Conservation (phyloP, 2,329 filamentous ascomycete genomes). For the Verticillium klebahnii region DNA sequence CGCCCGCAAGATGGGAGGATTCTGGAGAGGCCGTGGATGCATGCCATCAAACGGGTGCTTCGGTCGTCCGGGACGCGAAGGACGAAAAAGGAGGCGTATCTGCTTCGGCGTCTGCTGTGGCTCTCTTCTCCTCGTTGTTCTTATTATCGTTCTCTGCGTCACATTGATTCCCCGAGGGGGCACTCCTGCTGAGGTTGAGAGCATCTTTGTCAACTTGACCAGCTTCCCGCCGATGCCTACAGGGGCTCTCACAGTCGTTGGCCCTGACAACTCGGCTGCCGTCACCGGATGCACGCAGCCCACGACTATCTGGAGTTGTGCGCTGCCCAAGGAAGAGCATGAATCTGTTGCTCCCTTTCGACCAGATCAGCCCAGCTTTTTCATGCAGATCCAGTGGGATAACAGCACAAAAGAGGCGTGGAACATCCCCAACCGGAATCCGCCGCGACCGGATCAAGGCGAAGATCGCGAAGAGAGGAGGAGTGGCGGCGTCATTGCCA, state of each 20-base stretch:
- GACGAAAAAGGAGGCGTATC: conserved; percentile 56
- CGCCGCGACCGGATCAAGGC: conserved; percentile 20
- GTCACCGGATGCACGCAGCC: conserved; percentile 67
- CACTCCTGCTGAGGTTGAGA: conserved; percentile 22
- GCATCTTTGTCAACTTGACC: conserved; percentile 77
- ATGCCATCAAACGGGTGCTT: conserved; percentile 61
- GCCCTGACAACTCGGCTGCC: conserved; percentile 61
- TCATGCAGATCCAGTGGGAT: conserved; percentile 73
- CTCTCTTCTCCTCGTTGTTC: conserved; percentile 49
- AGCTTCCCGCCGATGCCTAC: conserved; percentile 83
- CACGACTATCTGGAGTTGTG: conserved; percentile 79
- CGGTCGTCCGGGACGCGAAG: conserved; percentile 58
- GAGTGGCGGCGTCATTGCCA: conserved; percentile 6
- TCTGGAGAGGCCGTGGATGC: conserved; percentile 63
- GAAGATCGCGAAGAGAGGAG: conserved; percentile 14
- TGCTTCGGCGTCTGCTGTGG: conserved; percentile 48
- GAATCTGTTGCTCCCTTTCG: conserved; percentile 56
- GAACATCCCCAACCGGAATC: conserved; percentile 38
- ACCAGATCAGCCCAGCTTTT: conserved; percentile 70
- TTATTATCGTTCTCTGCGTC: conserved; percentile 54
- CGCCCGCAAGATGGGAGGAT: conserved; percentile 51
- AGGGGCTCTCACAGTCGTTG: conserved; percentile 73
- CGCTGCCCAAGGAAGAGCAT: conserved; percentile 74
- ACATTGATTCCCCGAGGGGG: conserved; percentile 41
- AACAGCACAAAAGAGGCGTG: conserved; percentile 48